These are phyloP conservation scores for Chlorella vulgaris DNA, from an alignment of 139 green algal species.

Conservation along the genomic window DNA sequence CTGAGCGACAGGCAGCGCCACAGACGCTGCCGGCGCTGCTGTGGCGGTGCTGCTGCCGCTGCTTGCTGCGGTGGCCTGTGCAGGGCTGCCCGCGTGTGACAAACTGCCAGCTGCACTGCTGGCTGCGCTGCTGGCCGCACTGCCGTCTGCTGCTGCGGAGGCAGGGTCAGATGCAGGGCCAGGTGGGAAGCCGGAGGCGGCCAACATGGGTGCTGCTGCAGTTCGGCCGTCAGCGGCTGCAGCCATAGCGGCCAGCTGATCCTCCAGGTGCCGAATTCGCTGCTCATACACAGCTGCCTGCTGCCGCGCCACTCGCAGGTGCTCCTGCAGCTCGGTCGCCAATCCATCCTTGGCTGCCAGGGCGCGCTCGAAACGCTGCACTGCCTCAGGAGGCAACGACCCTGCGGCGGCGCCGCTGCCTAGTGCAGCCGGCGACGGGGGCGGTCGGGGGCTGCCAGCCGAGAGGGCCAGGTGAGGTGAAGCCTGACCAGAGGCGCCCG, in stretches of 20 bases:
- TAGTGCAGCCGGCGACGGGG: not conserved
- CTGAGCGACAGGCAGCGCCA: not conserved
- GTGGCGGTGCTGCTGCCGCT: not conserved
- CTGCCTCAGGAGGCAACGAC: not conserved
- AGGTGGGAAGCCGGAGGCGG: not conserved
- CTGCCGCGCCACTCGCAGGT: slow-evolving; percentile 10
- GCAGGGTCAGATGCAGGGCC: not conserved
- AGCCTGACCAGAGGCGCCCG: not conserved
- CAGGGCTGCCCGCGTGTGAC: not conserved
- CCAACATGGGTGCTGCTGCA: not conserved
- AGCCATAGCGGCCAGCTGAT: slow-evolving; percentile 18
- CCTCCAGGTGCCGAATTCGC: slow-evolving; percentile 42
- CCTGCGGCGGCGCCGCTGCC: not conserved
- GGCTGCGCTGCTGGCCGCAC: not conserved
- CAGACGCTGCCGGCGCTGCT: not conserved
- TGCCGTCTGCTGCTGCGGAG: not conserved
- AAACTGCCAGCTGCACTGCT: not conserved
- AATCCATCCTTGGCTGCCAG: slow-evolving; percentile 67
- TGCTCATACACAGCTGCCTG: slow-evolving; percentile 39
- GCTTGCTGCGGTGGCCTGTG: not conserved
- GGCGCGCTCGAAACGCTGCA: slow-evolving; percentile 48
- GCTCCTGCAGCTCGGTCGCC: slow-evolving; percentile 33
- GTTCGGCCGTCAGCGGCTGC: not conserved
- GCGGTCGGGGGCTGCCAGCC: not conserved
- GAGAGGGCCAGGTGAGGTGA: not conserved